Evolutionary conservation across 129 eudicot genomes (phyloP), one percentile per base, ranked within the genome.

Genomic region (Rutidosis leptorrhynchoides): DNA sequence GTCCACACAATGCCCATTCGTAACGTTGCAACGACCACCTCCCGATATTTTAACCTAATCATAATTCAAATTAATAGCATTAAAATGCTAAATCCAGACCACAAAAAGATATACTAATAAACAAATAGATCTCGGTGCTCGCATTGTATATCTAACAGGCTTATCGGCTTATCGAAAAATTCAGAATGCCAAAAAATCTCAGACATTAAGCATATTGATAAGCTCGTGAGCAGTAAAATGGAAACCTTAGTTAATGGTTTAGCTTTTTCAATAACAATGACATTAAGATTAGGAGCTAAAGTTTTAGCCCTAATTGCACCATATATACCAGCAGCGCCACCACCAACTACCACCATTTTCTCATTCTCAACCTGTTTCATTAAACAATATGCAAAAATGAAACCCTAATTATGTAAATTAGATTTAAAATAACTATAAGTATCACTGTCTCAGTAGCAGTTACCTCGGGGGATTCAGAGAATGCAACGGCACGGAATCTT

Each of bases 271-370:
- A 93, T 74, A 43, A 93, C 98, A 49, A 93, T 19, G 32, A 93
- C 96, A 16, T 80, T 80, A 24, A 93, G 90, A 49, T 85, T 55
- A 6, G 96, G 98, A 19, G 96, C 96, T 57, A 93, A 26, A 37
- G 90, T 93, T 68, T 93, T 93, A 69, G 98, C 98, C 82, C 92
- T 79, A 67, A 86, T 93, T 58, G 98, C 96, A 30, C 98, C 95
- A 65, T 82, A 93, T 16, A 88, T 77, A 32, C 98, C 98, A 48
- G 98, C 98, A 2, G 98, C 96, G 20, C 98, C 98, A 22, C 85
- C 98, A 2, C 98, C 98, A 35, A 92, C 89, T 42, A 92, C 96
- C 79, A 86, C 75, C 80, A 88, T 70, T 9, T 67, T 68, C 82
- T 88, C 92, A 29, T 87, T 81, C 51, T 72, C 72, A 53, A 75